phyloP scores from a whole-genome alignment of 768 basidiomycete species.

The Crepidotus variabilis region DNA sequence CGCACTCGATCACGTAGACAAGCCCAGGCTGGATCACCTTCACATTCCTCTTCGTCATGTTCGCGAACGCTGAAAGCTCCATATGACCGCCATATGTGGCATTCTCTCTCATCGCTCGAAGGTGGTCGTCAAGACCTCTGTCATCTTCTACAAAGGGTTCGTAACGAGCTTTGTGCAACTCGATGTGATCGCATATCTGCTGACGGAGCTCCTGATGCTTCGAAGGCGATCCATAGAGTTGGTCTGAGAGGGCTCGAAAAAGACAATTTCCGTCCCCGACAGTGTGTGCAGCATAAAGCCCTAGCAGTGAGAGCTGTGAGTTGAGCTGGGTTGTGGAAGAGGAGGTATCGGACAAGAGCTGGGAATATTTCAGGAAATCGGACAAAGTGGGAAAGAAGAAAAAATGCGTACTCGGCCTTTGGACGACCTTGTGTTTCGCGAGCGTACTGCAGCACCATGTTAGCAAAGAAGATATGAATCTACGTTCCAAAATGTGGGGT shows the following conservation, averaged over 20 bases:
- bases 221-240: constrained; percentile 73
- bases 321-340: constrained; percentile 65
- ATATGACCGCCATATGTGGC: constrained; percentile 92
- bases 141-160: constrained; percentile 79
- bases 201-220: constrained; percentile 65
- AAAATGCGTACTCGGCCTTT: constrained; percentile 35
- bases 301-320: constrained; percentile 70
- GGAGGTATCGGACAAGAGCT: constrained; percentile 54
- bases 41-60: constrained; percentile 71
- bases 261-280: constrained; percentile 92
- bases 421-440: constrained; percentile 35
- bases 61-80: constrained; percentile 90
- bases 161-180: constrained; percentile 63
- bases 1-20: constrained; percentile 87
- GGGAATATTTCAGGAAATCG: constrained; percentile 2
- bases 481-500: constrained; percentile 1
- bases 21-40: constrained; percentile 93
- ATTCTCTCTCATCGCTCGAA: constrained; percentile 75
- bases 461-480: not conserved
- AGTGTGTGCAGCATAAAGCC: constrained; percentile 84
- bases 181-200: constrained; percentile 84
- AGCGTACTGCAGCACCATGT: constrained; percentile 26
- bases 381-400: constrained; percentile 4
- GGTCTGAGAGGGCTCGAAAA: constrained; percentile 87
- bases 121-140: constrained; percentile 38